A percentile compares a stretch with the other conserved stretches of the same genome.
These are phyloP conservation scores for Cyberlindnera subsufficiens DNA, from an alignment of 805 yeast species.

Conservation along the genomic window DNA sequence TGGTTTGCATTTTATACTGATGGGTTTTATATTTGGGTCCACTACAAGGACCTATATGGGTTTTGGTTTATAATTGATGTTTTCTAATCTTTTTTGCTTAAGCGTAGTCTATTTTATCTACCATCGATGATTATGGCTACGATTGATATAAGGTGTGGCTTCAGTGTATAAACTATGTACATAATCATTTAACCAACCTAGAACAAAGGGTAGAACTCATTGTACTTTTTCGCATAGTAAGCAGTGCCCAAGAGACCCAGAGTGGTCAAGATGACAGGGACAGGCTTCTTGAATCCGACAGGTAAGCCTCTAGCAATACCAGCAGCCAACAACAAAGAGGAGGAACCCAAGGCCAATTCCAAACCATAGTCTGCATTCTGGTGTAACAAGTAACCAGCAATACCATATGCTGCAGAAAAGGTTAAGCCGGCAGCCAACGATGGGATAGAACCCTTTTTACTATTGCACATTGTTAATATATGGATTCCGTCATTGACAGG, in stretches of 20 bases:
- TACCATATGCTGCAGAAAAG: conserved; percentile 54
- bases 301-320: conserved; percentile 68
- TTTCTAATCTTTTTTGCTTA: no score
- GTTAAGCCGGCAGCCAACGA: conserved; percentile 74
- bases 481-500: background rate
- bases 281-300: conserved; percentile 58
- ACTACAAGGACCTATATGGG: no score
- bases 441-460: conserved; percentile 55
- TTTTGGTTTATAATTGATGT: no score
- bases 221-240: conserved; percentile 72
- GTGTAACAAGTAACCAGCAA: conserved; percentile 68
- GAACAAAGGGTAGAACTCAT: conserved; percentile 51
- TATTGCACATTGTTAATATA: background rate
- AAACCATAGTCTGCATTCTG: conserved; percentile 76
- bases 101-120: no score
- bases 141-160: no score
- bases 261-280: conserved; percentile 60
- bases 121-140: no score
- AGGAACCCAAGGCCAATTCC: conserved; percentile 71
- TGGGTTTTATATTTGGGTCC: no score
- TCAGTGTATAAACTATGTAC: background rate
- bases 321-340: conserved; percentile 59
- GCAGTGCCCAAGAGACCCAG: conserved; percentile 59
- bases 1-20: no score
- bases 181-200: background rate